A percentile compares a stretch with the other conserved stretches of the same genome.
Conservation (phyloP, 1,139 yeast genomes). For the Kazachstania sp. region DNA sequence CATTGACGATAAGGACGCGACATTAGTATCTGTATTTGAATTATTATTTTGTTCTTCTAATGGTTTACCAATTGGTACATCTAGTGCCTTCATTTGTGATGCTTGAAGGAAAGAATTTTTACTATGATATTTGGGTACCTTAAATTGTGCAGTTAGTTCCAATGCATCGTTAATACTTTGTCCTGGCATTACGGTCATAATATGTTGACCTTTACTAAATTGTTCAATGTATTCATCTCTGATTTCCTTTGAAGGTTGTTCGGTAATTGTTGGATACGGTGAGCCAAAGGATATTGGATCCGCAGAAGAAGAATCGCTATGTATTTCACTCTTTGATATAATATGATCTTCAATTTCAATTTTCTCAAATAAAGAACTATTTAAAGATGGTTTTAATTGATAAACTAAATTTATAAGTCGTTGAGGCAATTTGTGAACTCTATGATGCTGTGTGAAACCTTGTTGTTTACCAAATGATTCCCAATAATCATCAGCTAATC, state of each 20-base stretch:
- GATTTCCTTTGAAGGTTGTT: slow-evolving; percentile 24
- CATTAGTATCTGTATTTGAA: too few species aligned
- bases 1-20: slow-evolving; percentile 3
- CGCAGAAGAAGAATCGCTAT: too few species aligned
- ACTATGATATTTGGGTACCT: slow-evolving; percentile 33
- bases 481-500: slow-evolving; percentile 74
- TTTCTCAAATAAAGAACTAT: neutral
- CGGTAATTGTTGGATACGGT: slow-evolving; percentile 23
- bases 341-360: neutral
- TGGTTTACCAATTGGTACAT: slow-evolving; percentile 20
- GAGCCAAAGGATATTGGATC: slow-evolving; percentile 10
- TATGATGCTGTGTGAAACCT: slow-evolving; percentile 43
- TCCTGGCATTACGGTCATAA: slow-evolving; percentile 30
- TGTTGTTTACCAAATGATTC: slow-evolving; percentile 55
- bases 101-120: slow-evolving; percentile 28
- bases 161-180: slow-evolving; percentile 34
- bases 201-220: slow-evolving; percentile 23
- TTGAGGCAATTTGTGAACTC: slow-evolving; percentile 31
- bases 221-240: slow-evolving; percentile 20
- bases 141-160: slow-evolving; percentile 31
- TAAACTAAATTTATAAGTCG: slow-evolving; percentile 12
- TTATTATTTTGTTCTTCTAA: neutral
- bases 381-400: slow-evolving; percentile 15
- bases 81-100: slow-evolving; percentile 27
- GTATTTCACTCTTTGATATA: neutral